Evolutionary conservation across 2,329 filamentous ascomycete species (phyloP).

Genomic region (Calonectria crousiana): DNA sequence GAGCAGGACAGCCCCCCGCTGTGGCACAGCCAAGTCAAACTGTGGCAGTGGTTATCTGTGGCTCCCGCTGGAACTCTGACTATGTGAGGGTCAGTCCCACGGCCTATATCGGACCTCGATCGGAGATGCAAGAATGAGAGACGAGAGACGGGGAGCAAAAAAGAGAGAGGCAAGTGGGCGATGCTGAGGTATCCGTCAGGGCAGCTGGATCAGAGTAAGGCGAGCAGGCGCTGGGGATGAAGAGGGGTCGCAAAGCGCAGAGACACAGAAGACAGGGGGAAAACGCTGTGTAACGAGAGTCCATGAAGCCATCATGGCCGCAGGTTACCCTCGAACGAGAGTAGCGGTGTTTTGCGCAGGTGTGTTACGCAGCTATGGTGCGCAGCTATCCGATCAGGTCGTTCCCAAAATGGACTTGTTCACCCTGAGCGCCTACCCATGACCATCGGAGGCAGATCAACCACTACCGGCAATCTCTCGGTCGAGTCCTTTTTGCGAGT

Average conservation of each 20-base stretch:
- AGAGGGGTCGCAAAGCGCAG: not conserved
- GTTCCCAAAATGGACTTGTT: not conserved
- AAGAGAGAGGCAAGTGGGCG: not conserved
- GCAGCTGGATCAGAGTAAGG: not conserved
- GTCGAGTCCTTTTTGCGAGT: not conserved
- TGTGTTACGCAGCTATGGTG: too few species aligned
- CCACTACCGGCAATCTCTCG: not conserved
- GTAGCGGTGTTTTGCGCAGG: not conserved
- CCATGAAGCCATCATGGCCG: constrained; percentile 3
- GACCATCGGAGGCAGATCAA: not conserved
- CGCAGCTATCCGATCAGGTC: not conserved
- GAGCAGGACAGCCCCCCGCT: not conserved
- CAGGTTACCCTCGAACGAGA: not conserved
- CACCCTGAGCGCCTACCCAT: not conserved
- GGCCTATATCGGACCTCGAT: not conserved
- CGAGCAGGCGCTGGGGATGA: not conserved
- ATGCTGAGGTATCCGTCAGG: not conserved
- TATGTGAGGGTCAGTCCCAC: not conserved
- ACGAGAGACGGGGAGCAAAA: not conserved
- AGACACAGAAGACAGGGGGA: not conserved
- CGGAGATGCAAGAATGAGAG: not conserved
- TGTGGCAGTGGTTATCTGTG: not conserved
- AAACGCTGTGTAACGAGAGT: not conserved
- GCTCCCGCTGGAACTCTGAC: not conserved
- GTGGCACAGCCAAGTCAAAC: not conserved